phyloP scores from a whole-genome alignment of 1,284 basidiomycete genomes.

The Uromyces viciae-fabae region DNA sequence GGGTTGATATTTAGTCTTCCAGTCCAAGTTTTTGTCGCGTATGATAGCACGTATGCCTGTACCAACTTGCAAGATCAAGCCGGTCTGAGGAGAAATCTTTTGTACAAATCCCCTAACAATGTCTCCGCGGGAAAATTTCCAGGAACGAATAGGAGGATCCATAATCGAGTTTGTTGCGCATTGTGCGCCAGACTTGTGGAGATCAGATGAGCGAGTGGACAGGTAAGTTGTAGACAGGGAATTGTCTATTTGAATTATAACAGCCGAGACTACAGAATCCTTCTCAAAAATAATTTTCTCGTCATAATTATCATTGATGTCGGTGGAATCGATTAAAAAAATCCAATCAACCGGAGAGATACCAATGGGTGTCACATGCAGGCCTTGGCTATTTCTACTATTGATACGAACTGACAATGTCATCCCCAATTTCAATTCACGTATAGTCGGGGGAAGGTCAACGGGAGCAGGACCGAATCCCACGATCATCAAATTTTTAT shows the following conservation, averaged over 20 bases:
- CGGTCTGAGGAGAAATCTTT: neutral
- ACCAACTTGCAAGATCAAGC: constrained; percentile 25
- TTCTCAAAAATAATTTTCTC: neutral
- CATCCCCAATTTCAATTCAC: neutral
- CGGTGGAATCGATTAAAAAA: constrained; percentile 39
- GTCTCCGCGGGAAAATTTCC: neutral
- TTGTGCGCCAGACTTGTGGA: neutral
- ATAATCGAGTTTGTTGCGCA: neutral
- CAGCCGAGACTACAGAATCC: constrained; percentile 9
- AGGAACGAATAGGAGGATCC: constrained; percentile 28
- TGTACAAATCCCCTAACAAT: constrained; percentile 43
- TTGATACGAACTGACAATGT: constrained; percentile 5
- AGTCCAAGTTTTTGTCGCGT: neutral
- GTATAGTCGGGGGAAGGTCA: neutral
- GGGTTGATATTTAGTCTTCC: constrained; percentile 21
- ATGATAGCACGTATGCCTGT: constrained; percentile 26
- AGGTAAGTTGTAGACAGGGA: constrained; percentile 5
- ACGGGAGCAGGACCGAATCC: constrained; percentile 55
- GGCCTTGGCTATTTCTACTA: constrained; percentile 1
- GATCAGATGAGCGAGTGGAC: constrained; percentile 17
- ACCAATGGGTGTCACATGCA: constrained; percentile 10
- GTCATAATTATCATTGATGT: constrained; percentile 37
- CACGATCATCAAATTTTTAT: constrained; percentile 82
- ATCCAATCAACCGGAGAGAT: neutral
- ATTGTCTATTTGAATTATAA: constrained; percentile 29